Evolutionary conservation across 257 asterid genomes (phyloP), one percentile per base, ranked within the genome.

Genomic region (Nicotiana tabacum): DNA sequence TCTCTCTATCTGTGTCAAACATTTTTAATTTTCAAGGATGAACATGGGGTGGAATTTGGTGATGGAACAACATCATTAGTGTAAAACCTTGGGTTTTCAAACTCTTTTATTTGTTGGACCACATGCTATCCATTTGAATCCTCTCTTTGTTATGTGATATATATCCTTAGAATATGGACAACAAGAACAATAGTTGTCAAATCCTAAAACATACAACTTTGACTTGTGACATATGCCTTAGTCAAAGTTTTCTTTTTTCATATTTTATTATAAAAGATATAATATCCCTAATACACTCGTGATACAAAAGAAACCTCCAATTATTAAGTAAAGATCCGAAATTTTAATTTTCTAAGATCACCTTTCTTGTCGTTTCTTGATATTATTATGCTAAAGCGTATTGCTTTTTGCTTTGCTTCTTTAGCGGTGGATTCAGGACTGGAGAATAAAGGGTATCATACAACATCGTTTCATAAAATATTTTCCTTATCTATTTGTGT

Each of bases 61-160:
- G 83, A 89, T 83, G 90, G 82, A 86, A 85, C 92, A 89, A 65
- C 64, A 90, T 88, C 84, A 90, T 88, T 88, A 66, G 85, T 69
- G 24, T 66, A n/a, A 67, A 69, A 78, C 85, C 66, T 82, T 53
- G 84, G 80, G 9, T 78, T 87, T 83, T 76, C 58, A 24, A 35
- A 39, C 37, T 48, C 46, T 79, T 33, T 57, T 21, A 61, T n/a
- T 37, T 37, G 8, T 79, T 79, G 82, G 60, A 61, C 82, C 60
- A 79, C 60, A 33, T 79, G 39, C 68, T 17, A 33, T 33, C 69
- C 13, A 77, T 78, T 60, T 79, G 56, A 61, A 46, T 35, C 48
- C 70, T 33, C 39, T 37, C 11, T 35, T 78, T 57, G 69, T 68
- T 17, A 21, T 68, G 51, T 68, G 77, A 77, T 27, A 46, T 30